phyloP scores from a whole-genome alignment of 768 basidiomycete species.

The Termitomyces sp. region DNA sequence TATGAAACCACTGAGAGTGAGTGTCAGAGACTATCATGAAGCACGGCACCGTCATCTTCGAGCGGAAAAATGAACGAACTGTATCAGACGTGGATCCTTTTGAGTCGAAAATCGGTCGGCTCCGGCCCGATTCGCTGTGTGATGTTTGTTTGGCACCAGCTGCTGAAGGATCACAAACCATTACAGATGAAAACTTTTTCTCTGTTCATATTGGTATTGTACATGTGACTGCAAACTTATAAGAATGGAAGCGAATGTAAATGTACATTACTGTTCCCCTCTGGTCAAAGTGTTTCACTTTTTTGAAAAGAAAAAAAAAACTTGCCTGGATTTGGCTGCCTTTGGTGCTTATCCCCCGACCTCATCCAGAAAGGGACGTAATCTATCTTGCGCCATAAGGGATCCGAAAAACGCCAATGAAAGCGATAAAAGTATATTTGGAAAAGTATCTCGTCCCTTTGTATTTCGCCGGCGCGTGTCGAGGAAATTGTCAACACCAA shows the following conservation, averaged over 20 bases:
- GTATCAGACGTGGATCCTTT: not conserved
- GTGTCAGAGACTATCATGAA: not conserved
- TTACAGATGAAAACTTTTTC: not conserved
- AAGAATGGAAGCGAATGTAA: constrained; percentile 3
- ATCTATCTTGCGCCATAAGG: not conserved
- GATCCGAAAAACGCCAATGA: not conserved
- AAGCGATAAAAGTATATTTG: not conserved
- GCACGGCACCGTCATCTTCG: not conserved
- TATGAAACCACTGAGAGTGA: not conserved
- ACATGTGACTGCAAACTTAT: not conserved
- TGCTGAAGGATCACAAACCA: not conserved
- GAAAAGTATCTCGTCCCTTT: not conserved
- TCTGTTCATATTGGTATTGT: not conserved
- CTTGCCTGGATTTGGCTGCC: not conserved
- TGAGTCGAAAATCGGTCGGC: not conserved
- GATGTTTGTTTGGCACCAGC: not conserved
- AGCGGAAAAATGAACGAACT: not conserved
- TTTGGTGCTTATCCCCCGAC: not conserved
- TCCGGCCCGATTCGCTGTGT: not conserved
- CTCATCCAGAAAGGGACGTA: not conserved
- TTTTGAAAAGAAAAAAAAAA: not conserved
- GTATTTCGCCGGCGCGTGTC: not conserved
- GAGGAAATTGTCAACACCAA: not conserved
- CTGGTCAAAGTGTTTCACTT: not conserved
- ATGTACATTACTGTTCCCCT: not conserved